phyloP scores from a whole-genome alignment of 257 asterid genomes.

The Fraxinus cuspidata region DNA sequence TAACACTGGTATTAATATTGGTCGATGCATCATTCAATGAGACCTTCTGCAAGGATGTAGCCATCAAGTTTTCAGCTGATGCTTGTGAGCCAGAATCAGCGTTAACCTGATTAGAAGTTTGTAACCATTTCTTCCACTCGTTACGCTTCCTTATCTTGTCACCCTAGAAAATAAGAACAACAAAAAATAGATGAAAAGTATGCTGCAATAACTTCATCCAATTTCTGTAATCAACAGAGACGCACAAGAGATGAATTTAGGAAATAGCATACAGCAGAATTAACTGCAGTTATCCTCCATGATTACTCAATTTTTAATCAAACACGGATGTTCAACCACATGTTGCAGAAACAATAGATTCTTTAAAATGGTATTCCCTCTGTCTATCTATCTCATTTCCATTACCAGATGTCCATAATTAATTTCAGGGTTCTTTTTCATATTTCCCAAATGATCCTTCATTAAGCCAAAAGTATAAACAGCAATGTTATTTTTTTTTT shows the following conservation, averaged over 20 bases:
- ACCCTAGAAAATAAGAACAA: slow-evolving; percentile 20
- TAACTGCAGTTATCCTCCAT: not conserved
- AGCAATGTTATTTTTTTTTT: not conserved
- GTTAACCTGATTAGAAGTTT: not conserved
- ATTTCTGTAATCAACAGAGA: not conserved
- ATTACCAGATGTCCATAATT: not conserved
- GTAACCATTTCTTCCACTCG: slow-evolving; percentile 40
- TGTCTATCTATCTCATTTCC: not conserved
- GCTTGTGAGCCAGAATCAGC: slow-evolving; percentile 24
- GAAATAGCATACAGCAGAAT: not conserved
- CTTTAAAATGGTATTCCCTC: not conserved
- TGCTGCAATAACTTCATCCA: not conserved
- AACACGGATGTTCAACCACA: not conserved
- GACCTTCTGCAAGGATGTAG: slow-evolving; percentile 22
- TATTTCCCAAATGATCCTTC: not conserved
- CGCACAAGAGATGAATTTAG: not conserved
- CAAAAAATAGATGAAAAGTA: not conserved
- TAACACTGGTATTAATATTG: not conserved
- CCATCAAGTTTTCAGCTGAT: slow-evolving; percentile 19
- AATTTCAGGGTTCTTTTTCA: not conserved
- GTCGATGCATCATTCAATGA: slow-evolving; percentile 22
- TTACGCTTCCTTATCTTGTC: slow-evolving; percentile 41
- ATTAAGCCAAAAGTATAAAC: not conserved
- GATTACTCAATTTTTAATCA: not conserved
- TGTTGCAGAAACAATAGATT: not conserved